Evolutionary conservation across 495 filamentous ascomycete species (phyloP).

Genomic region (Delitschia confertaspora): DNA sequence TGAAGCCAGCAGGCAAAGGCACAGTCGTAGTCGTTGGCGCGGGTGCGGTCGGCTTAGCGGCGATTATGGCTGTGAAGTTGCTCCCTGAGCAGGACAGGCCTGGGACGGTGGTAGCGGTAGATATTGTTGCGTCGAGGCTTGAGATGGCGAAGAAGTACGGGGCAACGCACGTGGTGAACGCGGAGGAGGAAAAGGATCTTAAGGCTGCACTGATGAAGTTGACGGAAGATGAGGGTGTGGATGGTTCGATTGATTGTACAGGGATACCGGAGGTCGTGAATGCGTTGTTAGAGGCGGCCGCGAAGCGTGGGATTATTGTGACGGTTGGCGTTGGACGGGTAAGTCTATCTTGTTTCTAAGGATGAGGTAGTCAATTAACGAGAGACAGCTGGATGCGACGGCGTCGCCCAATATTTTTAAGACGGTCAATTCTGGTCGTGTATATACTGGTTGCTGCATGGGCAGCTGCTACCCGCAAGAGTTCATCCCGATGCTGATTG

Average conservation of each 20-base stretch:
- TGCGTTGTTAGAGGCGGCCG: not conserved
- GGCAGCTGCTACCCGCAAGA: not conserved
- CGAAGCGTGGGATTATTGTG: not conserved
- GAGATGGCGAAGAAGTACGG: conserved; percentile 27
- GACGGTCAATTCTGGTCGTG: not conserved
- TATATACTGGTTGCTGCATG: not conserved
- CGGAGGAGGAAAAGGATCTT: not conserved
- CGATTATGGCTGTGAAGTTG: conserved; percentile 30
- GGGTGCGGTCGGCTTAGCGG: conserved; percentile 29
- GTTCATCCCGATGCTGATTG: not conserved
- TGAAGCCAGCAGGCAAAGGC: conserved; percentile 8
- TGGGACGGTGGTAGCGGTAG: conserved; percentile 29
- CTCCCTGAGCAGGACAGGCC: not conserved
- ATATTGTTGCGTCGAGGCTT: conserved; percentile 22
- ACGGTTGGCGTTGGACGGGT: not conserved
- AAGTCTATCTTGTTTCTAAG: not conserved
- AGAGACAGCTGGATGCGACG: not conserved
- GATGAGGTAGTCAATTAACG: not conserved
- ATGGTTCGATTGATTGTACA: not conserved
- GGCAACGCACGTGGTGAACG: conserved; percentile 26
- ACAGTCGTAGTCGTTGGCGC: conserved; percentile 27
- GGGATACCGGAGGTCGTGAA: not conserved
- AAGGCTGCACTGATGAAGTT: not conserved
- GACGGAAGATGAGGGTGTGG: not conserved
- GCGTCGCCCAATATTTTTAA: not conserved